These are phyloP conservation scores for Fraxinus anomala DNA, from an alignment of 257 asterid species.

Conservation along the genomic window DNA sequence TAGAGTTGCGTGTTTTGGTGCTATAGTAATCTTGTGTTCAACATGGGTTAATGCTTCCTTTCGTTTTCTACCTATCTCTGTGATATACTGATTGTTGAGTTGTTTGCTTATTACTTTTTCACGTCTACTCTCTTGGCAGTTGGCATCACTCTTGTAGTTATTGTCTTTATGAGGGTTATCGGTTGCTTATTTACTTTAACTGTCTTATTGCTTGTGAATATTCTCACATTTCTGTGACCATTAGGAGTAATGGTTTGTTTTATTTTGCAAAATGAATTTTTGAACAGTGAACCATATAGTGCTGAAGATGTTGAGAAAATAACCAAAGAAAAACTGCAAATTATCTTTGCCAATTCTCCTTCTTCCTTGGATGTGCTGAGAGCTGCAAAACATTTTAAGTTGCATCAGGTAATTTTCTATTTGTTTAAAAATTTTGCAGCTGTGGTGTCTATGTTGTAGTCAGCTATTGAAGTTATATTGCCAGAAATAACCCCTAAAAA, in stretches of 20 bases:
- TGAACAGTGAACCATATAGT: slow-evolving; percentile 75
- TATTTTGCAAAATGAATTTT: slow-evolving; percentile 47
- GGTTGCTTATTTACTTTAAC: not conserved
- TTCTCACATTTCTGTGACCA: not conserved
- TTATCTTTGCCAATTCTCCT: slow-evolving; percentile 70
- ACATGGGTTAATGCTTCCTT: slow-evolving; percentile 10
- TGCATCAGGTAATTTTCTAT: slow-evolving; percentile 66
- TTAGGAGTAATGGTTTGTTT: not conserved
- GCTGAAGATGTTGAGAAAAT: slow-evolving; percentile 72
- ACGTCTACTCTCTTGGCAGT: not conserved
- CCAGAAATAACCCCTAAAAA: not conserved
- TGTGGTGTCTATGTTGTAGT: not conserved
- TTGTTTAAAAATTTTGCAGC: not conserved
- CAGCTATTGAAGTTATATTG: not conserved
- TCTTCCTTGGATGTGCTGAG: slow-evolving; percentile 79
- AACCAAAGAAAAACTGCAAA: slow-evolving; percentile 52
- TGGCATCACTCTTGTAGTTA: not conserved
- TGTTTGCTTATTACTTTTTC: slow-evolving; percentile 14
- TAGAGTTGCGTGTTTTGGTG: not conserved
- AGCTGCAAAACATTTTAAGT: slow-evolving; percentile 78
- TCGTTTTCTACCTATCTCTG: not conserved
- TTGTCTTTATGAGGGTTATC: not conserved
- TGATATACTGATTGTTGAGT: slow-evolving; percentile 1
- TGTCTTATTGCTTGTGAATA: not conserved
- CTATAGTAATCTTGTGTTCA: not conserved